Evolutionary conservation across 2,329 filamentous ascomycete genomes (phyloP).

Genomic region (Aspergillus chevalieri): DNA sequence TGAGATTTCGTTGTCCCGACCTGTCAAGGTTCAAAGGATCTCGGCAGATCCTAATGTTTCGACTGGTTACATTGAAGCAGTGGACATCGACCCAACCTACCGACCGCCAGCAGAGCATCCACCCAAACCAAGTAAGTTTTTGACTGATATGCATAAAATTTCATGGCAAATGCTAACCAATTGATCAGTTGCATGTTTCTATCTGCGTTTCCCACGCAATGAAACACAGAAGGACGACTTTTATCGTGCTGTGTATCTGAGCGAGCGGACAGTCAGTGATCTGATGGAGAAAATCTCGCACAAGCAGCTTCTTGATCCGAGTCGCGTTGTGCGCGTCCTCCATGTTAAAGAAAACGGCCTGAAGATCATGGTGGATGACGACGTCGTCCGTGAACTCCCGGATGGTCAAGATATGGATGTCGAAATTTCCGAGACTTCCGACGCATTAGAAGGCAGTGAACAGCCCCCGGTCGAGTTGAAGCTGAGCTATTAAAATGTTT

Average conservation of each 20-base stretch:
- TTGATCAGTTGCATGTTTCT: constrained; percentile 76
- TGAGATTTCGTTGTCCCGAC: neutral
- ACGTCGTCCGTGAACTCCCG: constrained; percentile 72
- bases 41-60: constrained; percentile 37
- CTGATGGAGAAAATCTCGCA: constrained; percentile 65
- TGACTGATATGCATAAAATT: neutral
- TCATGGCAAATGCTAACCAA: neutral
- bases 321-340: constrained; percentile 63
- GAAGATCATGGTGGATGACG: constrained; percentile 82
- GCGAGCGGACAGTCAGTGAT: constrained; percentile 67
- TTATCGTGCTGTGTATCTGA: constrained; percentile 80
- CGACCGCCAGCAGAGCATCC: constrained; percentile 67
- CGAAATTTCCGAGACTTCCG: constrained; percentile 55
- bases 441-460: constrained; percentile 5
- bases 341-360: constrained; percentile 68
- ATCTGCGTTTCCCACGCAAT: constrained; percentile 57
- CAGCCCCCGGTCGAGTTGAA: constrained; percentile 41
- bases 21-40: constrained; percentile 23
- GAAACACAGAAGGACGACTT: constrained; percentile 52
- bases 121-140: constrained; percentile 57
- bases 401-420: constrained; percentile 87
- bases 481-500: constrained; percentile 44
- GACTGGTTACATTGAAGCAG: constrained; percentile 80
- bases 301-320: constrained; percentile 75
- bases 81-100: constrained; percentile 84